Conservation (phyloP, 1,139 yeast genomes). For the Yamadazyma atmosphaerica region DNA sequence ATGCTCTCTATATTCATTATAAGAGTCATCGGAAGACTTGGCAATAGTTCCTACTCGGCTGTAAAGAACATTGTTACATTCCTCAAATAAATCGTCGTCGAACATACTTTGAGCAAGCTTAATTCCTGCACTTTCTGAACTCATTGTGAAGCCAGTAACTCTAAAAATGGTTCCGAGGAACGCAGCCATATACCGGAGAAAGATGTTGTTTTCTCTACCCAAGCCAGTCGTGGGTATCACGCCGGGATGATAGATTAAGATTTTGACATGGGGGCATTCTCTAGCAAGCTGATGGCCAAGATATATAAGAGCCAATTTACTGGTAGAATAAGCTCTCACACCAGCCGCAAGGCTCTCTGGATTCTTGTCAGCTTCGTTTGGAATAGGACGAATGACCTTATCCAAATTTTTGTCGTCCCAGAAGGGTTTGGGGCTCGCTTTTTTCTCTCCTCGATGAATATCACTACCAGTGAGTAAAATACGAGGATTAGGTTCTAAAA, state of each 20-base stretch:
- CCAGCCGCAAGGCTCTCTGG: not conserved
- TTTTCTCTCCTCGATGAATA: not conserved
- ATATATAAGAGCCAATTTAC: not conserved
- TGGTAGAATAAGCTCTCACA: not conserved
- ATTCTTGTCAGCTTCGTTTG: not conserved
- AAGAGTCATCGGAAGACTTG: not conserved
- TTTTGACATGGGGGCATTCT: not conserved
- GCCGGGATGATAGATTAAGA: not conserved
- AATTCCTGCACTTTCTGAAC: no score
- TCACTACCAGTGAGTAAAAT: slow-evolving; percentile 8
- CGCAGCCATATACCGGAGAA: no score
- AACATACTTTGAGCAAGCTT: no score
- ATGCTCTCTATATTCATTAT: not conserved
- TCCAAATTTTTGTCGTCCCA: not conserved
- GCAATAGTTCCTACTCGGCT: not conserved
- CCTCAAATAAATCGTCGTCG: not conserved
- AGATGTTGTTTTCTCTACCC: not conserved
- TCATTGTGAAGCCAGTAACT: no score
- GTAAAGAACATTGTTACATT: not conserved
- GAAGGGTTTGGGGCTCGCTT: not conserved
- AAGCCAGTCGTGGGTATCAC: not conserved
- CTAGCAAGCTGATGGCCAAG: not conserved
- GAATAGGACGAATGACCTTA: not conserved
- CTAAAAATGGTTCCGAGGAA: not conserved
- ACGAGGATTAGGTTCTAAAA: slow-evolving; percentile 2